phyloP scores from a whole-genome alignment of 495 filamentous ascomycete genomes.

The Aspergillus homomorphus region DNA sequence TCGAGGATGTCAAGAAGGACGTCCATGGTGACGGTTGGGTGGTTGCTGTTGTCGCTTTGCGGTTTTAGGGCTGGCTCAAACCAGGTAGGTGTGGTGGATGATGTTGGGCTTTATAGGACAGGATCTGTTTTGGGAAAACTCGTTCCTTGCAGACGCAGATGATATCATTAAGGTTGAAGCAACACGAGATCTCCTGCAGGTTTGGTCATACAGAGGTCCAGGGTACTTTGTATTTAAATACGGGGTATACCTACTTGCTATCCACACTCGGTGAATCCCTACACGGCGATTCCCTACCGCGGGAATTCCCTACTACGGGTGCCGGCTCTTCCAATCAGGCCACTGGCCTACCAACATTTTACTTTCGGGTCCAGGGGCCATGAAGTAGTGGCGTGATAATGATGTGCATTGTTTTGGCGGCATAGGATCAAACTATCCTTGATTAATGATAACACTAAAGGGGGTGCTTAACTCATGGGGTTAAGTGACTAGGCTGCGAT shows the following conservation, averaged over 20 bases:
- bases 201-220: background rate
- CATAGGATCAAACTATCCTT: no score
- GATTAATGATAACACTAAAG: no score
- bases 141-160: background rate
- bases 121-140: background rate
- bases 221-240: background rate
- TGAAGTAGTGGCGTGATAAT: background rate
- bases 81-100: background rate
- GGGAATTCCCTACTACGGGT: background rate
- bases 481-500: no score
- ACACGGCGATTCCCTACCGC: constrained; percentile 1
- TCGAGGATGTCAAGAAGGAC: constrained; percentile 75
- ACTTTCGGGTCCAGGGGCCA: background rate
- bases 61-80: background rate
- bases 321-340: background rate
- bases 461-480: no score
- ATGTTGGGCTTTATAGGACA: background rate
- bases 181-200: background rate
- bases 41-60: background rate
- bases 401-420: background rate
- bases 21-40: constrained; percentile 67
- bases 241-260: background rate
- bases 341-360: background rate
- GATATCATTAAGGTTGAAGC: background rate
- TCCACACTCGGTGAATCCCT: background rate